These are phyloP conservation scores for Globisporangium camurandrum DNA, from an alignment of 352 stramenopile genomes.

Conservation along the genomic window DNA sequence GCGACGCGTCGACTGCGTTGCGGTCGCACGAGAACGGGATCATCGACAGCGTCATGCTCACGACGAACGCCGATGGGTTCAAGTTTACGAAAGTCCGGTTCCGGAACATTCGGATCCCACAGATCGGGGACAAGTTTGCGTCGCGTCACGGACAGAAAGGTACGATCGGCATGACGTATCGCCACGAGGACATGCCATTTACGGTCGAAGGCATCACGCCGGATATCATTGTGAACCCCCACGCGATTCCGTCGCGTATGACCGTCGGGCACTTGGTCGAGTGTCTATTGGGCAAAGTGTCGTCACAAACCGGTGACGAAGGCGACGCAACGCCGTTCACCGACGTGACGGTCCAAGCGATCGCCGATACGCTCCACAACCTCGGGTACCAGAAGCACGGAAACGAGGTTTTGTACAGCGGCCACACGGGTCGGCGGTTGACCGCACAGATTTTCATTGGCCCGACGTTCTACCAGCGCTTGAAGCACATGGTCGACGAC, in stretches of 20 bases:
- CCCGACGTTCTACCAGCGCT: conserved; percentile 99
- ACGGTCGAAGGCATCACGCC: conserved; percentile 97
- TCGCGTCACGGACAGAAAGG: conserved; percentile 88
- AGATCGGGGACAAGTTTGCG: conserved; percentile 99
- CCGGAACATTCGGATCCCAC: conserved; percentile 97
- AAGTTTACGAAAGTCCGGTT: conserved; percentile 98
- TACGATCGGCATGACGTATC: conserved; percentile 99
- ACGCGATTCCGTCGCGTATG: conserved; percentile 99
- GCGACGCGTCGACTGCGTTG: conserved; percentile 95
- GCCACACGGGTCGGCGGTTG: conserved; percentile 96
- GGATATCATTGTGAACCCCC: conserved; percentile 99
- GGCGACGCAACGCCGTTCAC: conserved; percentile 99
- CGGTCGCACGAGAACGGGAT: conserved; percentile 98
- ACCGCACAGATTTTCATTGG: conserved; percentile 98
- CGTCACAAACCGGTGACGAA: conserved; percentile 94
- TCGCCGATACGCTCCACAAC: conserved; percentile 91
- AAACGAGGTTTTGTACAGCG: conserved; percentile 99
- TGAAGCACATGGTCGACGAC: conserved; percentile 99
- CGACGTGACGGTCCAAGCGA: conserved; percentile 96
- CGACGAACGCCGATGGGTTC: conserved; percentile 95
- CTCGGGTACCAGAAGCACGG: conserved; percentile 98
- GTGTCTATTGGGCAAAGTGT: conserved; percentile 98
- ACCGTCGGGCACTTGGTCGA: conserved; percentile 99
- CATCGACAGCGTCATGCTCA: conserved; percentile 99
- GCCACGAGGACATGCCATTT: conserved; percentile 99